Evolutionary conservation across 371 early-diverging fungal species (phyloP).

Genomic region (Mortierella sp.): DNA sequence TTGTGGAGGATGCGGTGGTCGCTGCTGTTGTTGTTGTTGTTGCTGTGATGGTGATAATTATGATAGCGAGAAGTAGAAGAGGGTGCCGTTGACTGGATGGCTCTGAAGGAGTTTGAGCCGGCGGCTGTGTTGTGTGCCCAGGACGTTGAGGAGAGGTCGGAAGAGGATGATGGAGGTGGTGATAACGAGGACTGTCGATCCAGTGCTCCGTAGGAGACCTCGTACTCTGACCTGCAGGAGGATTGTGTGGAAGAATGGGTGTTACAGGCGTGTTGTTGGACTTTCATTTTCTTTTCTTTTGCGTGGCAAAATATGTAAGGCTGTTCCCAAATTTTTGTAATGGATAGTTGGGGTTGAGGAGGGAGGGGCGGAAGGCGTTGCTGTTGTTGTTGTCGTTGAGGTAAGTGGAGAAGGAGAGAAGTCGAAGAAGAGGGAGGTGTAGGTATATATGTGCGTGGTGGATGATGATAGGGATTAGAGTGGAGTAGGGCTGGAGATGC

Average conservation of each 20-base stretch:
- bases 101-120: not conserved
- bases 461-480: not conserved
- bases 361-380: not conserved
- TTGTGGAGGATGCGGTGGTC: slow-evolving; percentile 16
- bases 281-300: slow-evolving; percentile 18
- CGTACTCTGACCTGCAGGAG: slow-evolving; percentile 39
- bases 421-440: not conserved
- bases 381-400: not conserved
- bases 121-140: slow-evolving; percentile 2
- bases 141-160: slow-evolving; percentile 9
- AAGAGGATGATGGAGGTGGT: slow-evolving; percentile 18
- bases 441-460: not conserved
- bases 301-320: slow-evolving; percentile 2
- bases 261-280: slow-evolving; percentile 32
- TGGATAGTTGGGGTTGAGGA: not conserved
- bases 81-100: not conserved
- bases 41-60: not conserved
- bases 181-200: slow-evolving; percentile 20
- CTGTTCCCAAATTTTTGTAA: not conserved
- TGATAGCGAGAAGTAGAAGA: not conserved
- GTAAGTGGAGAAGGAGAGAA: not conserved
- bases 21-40: not conserved
- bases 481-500: not conserved
- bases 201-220: slow-evolving; percentile 20
- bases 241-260: slow-evolving; percentile 29